A percentile compares a stretch with the other conserved stretches of the same genome.
Evolutionary conservation across 2,329 filamentous ascomycete genomes (phyloP).

Genomic region (Immersiporthe knoxdaviesiana): DNA sequence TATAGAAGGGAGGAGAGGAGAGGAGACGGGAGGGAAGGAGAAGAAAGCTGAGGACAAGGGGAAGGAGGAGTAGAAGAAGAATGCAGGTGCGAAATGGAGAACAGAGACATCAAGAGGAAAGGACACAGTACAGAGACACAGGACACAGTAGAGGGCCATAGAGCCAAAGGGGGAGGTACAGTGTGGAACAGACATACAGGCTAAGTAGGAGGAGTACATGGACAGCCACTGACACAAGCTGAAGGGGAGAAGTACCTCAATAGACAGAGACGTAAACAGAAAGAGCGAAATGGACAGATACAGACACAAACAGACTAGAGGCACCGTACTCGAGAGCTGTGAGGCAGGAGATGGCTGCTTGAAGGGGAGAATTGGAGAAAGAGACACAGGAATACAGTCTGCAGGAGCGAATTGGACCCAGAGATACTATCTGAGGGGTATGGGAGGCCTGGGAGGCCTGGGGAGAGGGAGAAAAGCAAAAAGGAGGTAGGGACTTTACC

Average conservation of each 20-base stretch:
- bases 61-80: not conserved
- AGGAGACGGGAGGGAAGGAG: too few relatives aligned
- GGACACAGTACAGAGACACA: not conserved
- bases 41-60: too few relatives aligned
- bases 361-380: not conserved
- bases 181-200: too few relatives aligned
- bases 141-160: not conserved
- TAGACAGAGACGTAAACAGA: not conserved
- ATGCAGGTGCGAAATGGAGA: not conserved
- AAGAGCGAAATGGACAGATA: not conserved
- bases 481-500: not conserved
- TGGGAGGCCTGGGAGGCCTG: not conserved
- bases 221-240: not conserved
- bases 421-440: not conserved
- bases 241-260: not conserved
- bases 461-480: not conserved
- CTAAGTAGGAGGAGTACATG: not conserved
- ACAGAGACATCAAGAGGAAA: not conserved
- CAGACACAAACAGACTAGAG: not conserved
- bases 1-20: not conserved
- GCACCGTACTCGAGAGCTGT: not conserved
- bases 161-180: not conserved
- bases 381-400: not conserved
- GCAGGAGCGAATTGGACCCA: not conserved
- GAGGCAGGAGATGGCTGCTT: not conserved